A percentile compares a stretch with the other conserved stretches of the same genome.
Evolutionary conservation across 805 yeast species (phyloP).

Genomic region (Candida incommunis): DNA sequence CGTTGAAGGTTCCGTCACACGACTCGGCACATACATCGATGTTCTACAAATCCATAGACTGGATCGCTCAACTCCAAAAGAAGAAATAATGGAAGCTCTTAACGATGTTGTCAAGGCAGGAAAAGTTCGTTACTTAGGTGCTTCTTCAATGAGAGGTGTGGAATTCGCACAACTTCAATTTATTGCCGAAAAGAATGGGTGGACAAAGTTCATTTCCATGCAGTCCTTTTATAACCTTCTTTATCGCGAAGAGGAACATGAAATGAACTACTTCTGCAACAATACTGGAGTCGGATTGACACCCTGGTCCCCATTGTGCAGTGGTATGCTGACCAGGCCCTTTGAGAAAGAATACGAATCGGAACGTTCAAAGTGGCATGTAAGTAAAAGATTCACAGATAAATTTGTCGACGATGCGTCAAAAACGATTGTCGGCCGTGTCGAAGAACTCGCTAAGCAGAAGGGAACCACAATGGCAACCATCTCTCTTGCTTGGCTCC

Average conservation of each 20-base stretch:
- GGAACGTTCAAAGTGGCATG: background rate
- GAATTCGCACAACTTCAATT: conserved; percentile 40
- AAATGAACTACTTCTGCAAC: conserved; percentile 41
- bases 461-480: conserved; percentile 37
- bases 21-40: conserved; percentile 37
- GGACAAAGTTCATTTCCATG: conserved; percentile 46
- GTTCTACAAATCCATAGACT: conserved; percentile 43
- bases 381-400: background rate
- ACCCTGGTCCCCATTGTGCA: conserved; percentile 49
- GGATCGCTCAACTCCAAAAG: conserved; percentile 25
- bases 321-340: conserved; percentile 43
- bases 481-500: conserved; percentile 39
- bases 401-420: conserved; percentile 8
- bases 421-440: conserved; percentile 29
- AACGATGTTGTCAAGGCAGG: conserved; percentile 2
- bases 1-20: conserved; percentile 25
- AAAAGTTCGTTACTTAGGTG: conserved; percentile 41
- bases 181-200: conserved; percentile 40
- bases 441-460: conserved; percentile 40
- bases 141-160: conserved; percentile 43
- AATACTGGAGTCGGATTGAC: conserved; percentile 41
- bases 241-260: conserved; percentile 55
- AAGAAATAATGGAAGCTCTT: conserved; percentile 2
- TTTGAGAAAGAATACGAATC: background rate
- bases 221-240: conserved; percentile 44